Base-by-base conservation (phyloP, 1,139 yeast species). In the Saccharomyces hybrid region DNA sequence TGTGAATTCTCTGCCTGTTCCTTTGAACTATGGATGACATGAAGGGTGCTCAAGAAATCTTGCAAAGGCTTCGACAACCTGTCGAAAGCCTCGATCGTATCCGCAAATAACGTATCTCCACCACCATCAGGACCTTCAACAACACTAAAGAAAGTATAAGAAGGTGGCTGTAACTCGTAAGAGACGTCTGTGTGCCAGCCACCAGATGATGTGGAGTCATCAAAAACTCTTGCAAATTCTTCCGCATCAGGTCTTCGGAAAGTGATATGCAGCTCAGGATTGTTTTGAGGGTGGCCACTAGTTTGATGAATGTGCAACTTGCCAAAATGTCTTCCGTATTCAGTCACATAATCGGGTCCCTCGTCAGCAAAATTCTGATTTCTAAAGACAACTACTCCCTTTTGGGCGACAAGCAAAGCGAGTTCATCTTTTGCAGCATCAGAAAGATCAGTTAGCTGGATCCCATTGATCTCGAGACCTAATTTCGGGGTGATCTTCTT, bases 231-330 rank as follows among this genome's bases (percentile, higher is more conserved):
- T 49, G 72, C 65, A 42, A 66, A 65, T 53, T 72, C 71, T 28
- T 62, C 60, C 42, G 72, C 73, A 60, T 76, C 77, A 28, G 81
- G 78, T 60, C 81, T 75, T 60, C 83, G 76, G 68, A 78, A 83
- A 26, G 83, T 82, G 54, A 83, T 72, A 63, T 84, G 90, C 58
- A 86, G 74, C 61, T 84, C 84, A 1, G 85, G 80, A 60, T 74
- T 72, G 54, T 73, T 78, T 55, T 73, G 72, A 38, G 91, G 91
- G 7, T 86, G 78, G 9, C 88, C 87, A 6, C 88, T 81, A 3
- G 88, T 83, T 50, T 90, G 88, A 65, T 86, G 93, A 54, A 82
- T 77, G 70, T 86, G 93, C 53, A 84, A 75, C 9, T 82, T 81
- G 13, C 91, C 91, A 70, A 78, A 86, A 67, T 83, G 78, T 52